These are phyloP conservation scores for Spergularia azorica DNA, from an alignment of 179 eudicot species.

Conservation along the genomic window DNA sequence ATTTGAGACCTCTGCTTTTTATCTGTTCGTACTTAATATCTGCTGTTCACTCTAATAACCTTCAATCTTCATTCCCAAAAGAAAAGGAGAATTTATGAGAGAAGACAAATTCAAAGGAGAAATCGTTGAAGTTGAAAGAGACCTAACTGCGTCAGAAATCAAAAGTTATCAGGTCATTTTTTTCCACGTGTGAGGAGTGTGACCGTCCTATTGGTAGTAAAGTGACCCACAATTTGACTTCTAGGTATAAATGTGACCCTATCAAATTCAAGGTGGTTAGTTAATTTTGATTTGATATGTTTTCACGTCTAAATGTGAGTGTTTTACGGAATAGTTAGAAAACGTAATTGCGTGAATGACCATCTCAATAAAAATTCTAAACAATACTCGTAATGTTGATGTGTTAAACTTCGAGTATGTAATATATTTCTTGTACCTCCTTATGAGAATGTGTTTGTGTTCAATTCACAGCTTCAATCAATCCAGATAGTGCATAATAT, in stretches of 20 bases:
- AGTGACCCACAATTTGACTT: conserved; percentile 19
- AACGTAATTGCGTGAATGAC: too few species aligned
- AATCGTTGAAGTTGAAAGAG: conserved; percentile 15
- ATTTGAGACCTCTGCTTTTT: conserved; percentile 23
- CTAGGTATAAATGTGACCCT: not conserved
- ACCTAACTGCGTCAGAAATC: conserved; percentile 9
- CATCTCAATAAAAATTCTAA: too few species aligned
- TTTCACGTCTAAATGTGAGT: not conserved
- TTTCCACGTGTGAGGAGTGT: conserved; percentile 14
- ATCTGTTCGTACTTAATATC: not conserved
- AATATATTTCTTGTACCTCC: too few species aligned
- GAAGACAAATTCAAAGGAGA: not conserved
- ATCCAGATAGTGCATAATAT: too few species aligned
- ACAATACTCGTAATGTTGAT: too few species aligned
- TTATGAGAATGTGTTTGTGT: too few species aligned
- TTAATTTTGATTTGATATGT: not conserved
- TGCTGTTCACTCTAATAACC: not conserved
- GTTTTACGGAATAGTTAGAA: too few species aligned
- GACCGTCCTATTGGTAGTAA: conserved; percentile 20
- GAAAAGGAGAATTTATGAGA: not conserved
- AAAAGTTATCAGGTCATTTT: not conserved
- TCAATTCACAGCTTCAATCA: too few species aligned
- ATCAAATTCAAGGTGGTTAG: not conserved
- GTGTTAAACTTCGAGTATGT: too few species aligned
- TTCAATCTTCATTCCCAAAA: conserved; percentile 8